Evolutionary conservation across 768 basidiomycete species (phyloP).

Genomic region (Hemileccinum rubropunctum): DNA sequence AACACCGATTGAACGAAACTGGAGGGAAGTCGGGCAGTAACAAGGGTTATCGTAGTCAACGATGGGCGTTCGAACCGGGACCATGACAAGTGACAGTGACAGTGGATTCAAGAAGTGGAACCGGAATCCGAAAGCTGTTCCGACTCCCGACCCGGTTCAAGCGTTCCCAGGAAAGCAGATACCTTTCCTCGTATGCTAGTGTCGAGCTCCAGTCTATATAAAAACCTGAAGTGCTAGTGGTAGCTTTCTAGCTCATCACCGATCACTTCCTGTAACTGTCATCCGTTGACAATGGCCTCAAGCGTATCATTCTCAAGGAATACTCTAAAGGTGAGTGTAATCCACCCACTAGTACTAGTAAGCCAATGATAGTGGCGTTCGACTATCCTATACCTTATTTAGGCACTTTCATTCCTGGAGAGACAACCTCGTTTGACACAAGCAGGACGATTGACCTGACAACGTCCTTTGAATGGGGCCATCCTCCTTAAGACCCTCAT

Average conservation of each 20-base stretch:
- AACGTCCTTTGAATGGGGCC: not conserved
- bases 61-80: conserved; percentile 26
- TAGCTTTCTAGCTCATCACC: not conserved
- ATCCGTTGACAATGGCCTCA: not conserved
- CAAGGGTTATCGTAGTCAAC: conserved; percentile 55
- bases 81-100: not conserved
- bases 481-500: not conserved
- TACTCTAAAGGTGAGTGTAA: not conserved
- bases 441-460: not conserved
- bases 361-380: no score
- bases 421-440: not conserved
- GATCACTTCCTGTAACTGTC: no score
- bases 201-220: no score
- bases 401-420: not conserved
- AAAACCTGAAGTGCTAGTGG: no score
- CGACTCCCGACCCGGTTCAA: no score
- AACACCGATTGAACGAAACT: conserved; percentile 7
- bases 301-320: not conserved
- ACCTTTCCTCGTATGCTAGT: no score
- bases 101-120: no score
- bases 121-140: no score
- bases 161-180: no score
- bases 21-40: conserved; percentile 47
- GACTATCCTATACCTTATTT: no score
- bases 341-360: not conserved